Base-by-base conservation (phyloP, 179 eudicot genomes). In the Amaranthus tricolor region DNA sequence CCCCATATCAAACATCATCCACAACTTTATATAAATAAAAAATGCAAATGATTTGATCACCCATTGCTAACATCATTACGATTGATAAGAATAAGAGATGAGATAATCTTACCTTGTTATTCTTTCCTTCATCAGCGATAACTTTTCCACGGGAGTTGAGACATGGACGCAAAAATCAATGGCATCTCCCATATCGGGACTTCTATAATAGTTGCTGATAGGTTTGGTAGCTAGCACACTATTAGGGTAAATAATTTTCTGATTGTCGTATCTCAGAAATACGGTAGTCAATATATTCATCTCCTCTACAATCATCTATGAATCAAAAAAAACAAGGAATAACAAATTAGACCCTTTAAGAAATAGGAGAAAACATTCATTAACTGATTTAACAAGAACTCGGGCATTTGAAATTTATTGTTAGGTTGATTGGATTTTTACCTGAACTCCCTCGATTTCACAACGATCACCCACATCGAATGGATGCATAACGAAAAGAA, bases 401-500 rank as follows among this genome's bases (percentile, higher is more conserved):
- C 62, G 15, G 44, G 5, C 19, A 45, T 20, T 60, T 48, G 24
- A 19, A 15, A 15, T 13, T 15, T 43, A 14, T 1, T 6, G 54
- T 68, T 21, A 51, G 9, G 45, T 17, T 5, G 6, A 60, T 12
- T 24, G 20, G 31, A 0, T 66, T 20, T 6, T 45, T 76, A 84
- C 87, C 87, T 82, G 80, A 58, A 72, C 66, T 7, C 82, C 85
- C 5, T 84, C 87, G 15, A 84, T 77, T 70, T 74, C 81, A 61
- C 87, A 84, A 61, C 85, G 87, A n/a, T 84, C 87, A 14, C 87
- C 87, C 3, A 84, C 85, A 57, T 84, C 87, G 40, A 82, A 84
- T 1, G 87, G 87, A 71, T 84, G 87, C 85, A 84, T 84, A 62
- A 82, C 81, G 73, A 84, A 84, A 54, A 84, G 72, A 54, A 84